A percentile compares a stretch with the other conserved stretches of the same genome.
Evolutionary conservation across 1,284 basidiomycete genomes (phyloP).

Genomic region (Cryptococcus floricola): DNA sequence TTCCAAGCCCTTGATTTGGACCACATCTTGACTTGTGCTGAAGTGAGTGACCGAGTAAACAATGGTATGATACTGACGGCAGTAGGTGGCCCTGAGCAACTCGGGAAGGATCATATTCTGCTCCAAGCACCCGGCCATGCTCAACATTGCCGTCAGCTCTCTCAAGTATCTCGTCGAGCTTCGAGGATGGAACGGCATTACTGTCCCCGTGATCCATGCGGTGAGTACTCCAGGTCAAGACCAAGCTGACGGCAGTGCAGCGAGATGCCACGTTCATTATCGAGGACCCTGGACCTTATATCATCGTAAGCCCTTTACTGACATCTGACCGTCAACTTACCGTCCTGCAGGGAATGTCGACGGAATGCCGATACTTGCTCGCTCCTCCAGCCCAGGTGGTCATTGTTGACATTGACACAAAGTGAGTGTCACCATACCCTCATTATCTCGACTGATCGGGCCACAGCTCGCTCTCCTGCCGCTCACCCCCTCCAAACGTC

Average conservation of each 20-base stretch:
- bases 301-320: slow-evolving; percentile 55
- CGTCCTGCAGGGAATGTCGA: slow-evolving; percentile 63
- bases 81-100: slow-evolving; percentile 81
- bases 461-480: slow-evolving; percentile 58
- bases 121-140: slow-evolving; percentile 84
- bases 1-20: slow-evolving; percentile 93
- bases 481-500: slow-evolving; percentile 70
- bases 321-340: neutral
- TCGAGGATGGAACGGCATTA: slow-evolving; percentile 88
- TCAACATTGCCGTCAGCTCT: slow-evolving; percentile 74
- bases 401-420: slow-evolving; percentile 88
- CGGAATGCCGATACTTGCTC: slow-evolving; percentile 75
- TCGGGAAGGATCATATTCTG: slow-evolving; percentile 87
- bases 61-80: neutral
- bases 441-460: slow-evolving; percentile 4
- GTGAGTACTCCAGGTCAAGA: slow-evolving; percentile 16
- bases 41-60: slow-evolving; percentile 55
- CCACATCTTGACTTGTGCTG: slow-evolving; percentile 88
- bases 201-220: slow-evolving; percentile 78
- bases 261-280: slow-evolving; percentile 41
- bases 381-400: slow-evolving; percentile 76
- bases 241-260: slow-evolving; percentile 8
- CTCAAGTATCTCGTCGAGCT: slow-evolving; percentile 89
- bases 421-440: slow-evolving; percentile 59
- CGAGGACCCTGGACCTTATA: slow-evolving; percentile 71